Percentiles rank a stretch among this genome's conserved stretches.
Conservation (phyloP, 2,329 filamentous ascomycete genomes). For the Alternaria arborescens region DNA sequence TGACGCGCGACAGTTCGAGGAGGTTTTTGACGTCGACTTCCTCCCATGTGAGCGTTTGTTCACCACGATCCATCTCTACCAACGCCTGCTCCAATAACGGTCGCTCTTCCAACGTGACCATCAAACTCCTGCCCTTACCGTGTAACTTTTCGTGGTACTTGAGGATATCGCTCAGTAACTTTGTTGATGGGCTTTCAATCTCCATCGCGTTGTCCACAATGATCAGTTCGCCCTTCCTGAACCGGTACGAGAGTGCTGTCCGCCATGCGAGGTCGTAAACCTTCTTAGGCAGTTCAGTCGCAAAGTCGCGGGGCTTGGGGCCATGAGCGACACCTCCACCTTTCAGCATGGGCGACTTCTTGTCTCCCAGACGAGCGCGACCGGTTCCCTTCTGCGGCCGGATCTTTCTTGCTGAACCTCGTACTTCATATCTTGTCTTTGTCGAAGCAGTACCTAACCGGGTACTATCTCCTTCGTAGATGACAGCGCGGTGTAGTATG, state of each 20-base stretch:
- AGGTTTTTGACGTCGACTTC: conserved; percentile 97
- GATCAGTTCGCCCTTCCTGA: conserved; percentile 84
- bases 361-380: conserved; percentile 78
- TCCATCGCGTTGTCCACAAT: conserved; percentile 82
- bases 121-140: conserved; percentile 38
- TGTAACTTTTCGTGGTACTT: conserved; percentile 66
- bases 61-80: conserved; percentile 71
- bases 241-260: conserved; percentile 91
- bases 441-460: conserved; percentile 75
- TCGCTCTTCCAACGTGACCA: conserved; percentile 41
- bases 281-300: conserved; percentile 82
- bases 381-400: conserved; percentile 88
- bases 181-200: conserved; percentile 69
- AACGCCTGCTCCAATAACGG: conserved; percentile 72
- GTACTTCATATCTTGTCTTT: conserved; percentile 73
- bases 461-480: conserved; percentile 90
- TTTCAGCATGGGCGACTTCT: conserved; percentile 79
- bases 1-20: conserved; percentile 81
- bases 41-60: conserved; percentile 72
- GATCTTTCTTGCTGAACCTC: conserved; percentile 83
- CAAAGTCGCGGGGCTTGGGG: conserved; percentile 92
- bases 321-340: conserved; percentile 91
- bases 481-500: conserved; percentile 87
- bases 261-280: conserved; percentile 96
- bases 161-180: conserved; percentile 74